Evolutionary conservation across 116 monocot genomes (phyloP), one percentile per base, ranked within the genome.

Genomic region (Posidonia oceanica): DNA sequence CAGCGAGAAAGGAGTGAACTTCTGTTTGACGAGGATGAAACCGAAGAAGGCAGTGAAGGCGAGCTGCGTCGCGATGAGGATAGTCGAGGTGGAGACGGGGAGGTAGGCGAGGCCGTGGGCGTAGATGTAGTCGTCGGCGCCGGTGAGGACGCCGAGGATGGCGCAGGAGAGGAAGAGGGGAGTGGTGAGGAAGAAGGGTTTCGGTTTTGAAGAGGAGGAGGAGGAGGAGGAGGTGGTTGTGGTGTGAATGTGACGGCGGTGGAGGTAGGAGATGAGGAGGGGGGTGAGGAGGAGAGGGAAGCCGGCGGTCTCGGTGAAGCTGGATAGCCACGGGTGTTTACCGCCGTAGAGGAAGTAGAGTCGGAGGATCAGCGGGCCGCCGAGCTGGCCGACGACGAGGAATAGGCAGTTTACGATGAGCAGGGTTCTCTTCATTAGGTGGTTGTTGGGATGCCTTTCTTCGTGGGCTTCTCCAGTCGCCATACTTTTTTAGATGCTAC

Each of bases 31-130:
- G 37, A 81, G 23, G 48, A 81, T 37, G 39, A 73, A 56, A 4
- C 69, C 73, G 52, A 81, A 77, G 36, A 76, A 16, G 3, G 80
- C 72, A 0, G 67, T 80, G 72, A 80, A 80, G 29, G 76, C 80
- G 4, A 86, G 72, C 58, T 86, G 83, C 14, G 83, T 75, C 7
- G 83, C 29, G 64, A 63, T 14, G 36, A 86, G 64, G 11, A 86
- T 48, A 36, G 83, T 63, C 5, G 78, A 72, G 42, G 83, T 86
- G 64, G 86, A 86, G 3, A 83, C 52, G 0, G 86, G 86, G 17
- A 86, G 80, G 66, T 54, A 72, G 20, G 68, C 59, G 0, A 72
- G 61, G 13, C 79, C 80, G 54, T 72, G 23, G 4, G 80, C 56
- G 61, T 86, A 83, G 29, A 80, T 4, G 61, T 61, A 61, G 29